A percentile compares a stretch with the other conserved stretches of the same genome.
phyloP scores from a whole-genome alignment of 208 protist genomes.

The Novymonas esmeraldas region DNA sequence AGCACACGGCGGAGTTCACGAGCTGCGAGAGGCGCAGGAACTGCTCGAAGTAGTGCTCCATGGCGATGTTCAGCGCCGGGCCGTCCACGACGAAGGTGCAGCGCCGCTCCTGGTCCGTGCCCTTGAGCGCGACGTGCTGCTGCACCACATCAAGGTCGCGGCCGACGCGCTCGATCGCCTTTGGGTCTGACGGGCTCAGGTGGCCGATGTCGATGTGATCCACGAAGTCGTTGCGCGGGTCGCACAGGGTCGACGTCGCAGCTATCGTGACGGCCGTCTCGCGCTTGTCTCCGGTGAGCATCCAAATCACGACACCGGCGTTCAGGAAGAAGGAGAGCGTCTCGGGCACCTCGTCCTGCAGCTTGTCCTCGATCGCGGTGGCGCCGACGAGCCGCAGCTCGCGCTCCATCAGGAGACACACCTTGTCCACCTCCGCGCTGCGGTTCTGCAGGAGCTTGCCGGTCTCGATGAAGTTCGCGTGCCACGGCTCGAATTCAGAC shows the following conservation, averaged over 20 bases:
- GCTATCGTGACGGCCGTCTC: slow-evolving; percentile 94
- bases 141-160: slow-evolving; percentile 65
- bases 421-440: slow-evolving; percentile 61
- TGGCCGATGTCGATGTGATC: slow-evolving; percentile 84
- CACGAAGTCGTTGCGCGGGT: slow-evolving; percentile 80
- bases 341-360: slow-evolving; percentile 95
- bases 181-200: slow-evolving; percentile 41
- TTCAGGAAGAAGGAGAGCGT: slow-evolving; percentile 91
- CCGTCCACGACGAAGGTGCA: slow-evolving; percentile 88
- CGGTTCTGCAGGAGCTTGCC: slow-evolving; percentile 66
- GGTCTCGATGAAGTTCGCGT: slow-evolving; percentile 50
- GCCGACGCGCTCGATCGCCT: slow-evolving; percentile 60
- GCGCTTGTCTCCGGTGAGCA: slow-evolving; percentile 98
- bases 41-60: slow-evolving; percentile 70
- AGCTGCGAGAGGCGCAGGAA: slow-evolving; percentile 78
- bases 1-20: slow-evolving; percentile 90
- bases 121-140: slow-evolving; percentile 56
- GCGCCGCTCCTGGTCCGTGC: slow-evolving; percentile 39
- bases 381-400: slow-evolving; percentile 89
- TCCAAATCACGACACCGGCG: slow-evolving; percentile 96
- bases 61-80: slow-evolving; percentile 65
- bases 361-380: slow-evolving; percentile 97
- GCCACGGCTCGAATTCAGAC: slow-evolving; percentile 68
- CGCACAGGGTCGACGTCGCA: slow-evolving; percentile 80
- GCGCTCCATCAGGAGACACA: slow-evolving; percentile 92